Base-by-base conservation (phyloP, 768 basidiomycete species). In the Paxillus involutus region DNA sequence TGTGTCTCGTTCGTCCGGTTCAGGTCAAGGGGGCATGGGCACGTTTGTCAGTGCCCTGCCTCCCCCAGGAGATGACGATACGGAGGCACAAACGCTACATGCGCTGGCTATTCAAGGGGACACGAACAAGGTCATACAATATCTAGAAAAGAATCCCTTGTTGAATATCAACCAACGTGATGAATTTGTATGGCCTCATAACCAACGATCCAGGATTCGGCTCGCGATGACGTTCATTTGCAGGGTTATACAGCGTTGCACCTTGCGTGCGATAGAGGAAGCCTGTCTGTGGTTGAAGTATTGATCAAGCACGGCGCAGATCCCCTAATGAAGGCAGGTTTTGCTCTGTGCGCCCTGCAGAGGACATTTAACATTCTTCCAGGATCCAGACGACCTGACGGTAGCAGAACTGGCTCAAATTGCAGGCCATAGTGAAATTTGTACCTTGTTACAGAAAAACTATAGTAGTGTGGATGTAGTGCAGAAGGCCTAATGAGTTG, bases 201-300 rank as follows among this genome's bases (percentile, higher is more conserved):
- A 13, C 21, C 35, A 35, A 12, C 35, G 35, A 12, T 35, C 5
- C 35, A 14, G 4, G 35, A 14, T 16, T 43, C 16, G 29, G n/a
- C 51, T 47, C 49, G 17, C 51, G 42, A 49, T 54, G 46, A 55
- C 49, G 11, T 33, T 37, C 30, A 13, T 51, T 47, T 44, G 17
- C 62, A 97, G 94, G 94, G 91, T 35, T 94, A 93, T 67, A 91
- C 93, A 0, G 80, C 94, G 8, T 71, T 97, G 17, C 94, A 97
- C 62, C 77, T 95, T 0, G 94, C 94, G 5, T 83, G 86, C 26
- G 94, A 97, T 68, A 77, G 94, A 63, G 94, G 94, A 1, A 78
- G 84, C 61, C 51, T 74, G 7, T 73, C 76, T 0, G 72, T 81
- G 3, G 87, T 89, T 2, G 71, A 77, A 58, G 52, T 84, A 5